phyloP scores from a whole-genome alignment of 495 filamentous ascomycete genomes.

The Hypoxylon trugodes region DNA sequence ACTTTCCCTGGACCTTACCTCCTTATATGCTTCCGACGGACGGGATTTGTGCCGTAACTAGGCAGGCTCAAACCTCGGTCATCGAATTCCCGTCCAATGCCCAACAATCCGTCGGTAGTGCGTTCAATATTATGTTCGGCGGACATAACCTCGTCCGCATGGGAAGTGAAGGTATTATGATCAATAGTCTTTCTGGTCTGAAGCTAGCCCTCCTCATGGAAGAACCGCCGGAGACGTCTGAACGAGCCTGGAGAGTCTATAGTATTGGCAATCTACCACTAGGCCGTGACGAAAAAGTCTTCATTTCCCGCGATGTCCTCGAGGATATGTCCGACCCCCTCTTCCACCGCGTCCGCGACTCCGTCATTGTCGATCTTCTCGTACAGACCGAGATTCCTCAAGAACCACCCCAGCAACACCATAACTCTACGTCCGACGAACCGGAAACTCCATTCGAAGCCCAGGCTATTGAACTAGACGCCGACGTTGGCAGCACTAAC shows the following conservation, averaged over 20 bases:
- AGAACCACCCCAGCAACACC: constrained; percentile 6
- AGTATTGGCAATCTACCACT: constrained; percentile 81
- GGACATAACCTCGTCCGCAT: constrained; percentile 58
- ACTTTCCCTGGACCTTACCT: constrained; percentile 93
- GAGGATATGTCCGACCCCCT: constrained; percentile 81
- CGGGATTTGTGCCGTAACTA: constrained; percentile 68
- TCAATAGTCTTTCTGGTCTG: constrained; percentile 80
- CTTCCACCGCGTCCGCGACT: constrained; percentile 80
- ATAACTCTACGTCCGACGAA: constrained; percentile 40
- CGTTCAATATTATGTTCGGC: constrained; percentile 65
- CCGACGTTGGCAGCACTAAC: constrained; percentile 39
- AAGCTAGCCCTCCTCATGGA: constrained; percentile 84
- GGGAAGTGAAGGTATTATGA: constrained; percentile 72
- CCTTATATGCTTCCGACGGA: constrained; percentile 74
- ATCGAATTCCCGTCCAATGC: constrained; percentile 81
- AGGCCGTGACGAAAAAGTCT: constrained; percentile 89
- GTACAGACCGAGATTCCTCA: constrained; percentile 37
- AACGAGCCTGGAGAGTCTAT: constrained; percentile 69
- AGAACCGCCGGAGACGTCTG: constrained; percentile 47
- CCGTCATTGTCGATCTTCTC: constrained; percentile 72
- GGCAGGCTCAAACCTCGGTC: constrained; percentile 67
- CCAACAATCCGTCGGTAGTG: constrained; percentile 60
- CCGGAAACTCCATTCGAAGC: constrained; percentile 17
- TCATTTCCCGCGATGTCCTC: constrained; percentile 78
- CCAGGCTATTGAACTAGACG: constrained; percentile 48